These are phyloP conservation scores for Starmerella sirachaensis DNA, from an alignment of 805 yeast genomes.

Conservation along the genomic window DNA sequence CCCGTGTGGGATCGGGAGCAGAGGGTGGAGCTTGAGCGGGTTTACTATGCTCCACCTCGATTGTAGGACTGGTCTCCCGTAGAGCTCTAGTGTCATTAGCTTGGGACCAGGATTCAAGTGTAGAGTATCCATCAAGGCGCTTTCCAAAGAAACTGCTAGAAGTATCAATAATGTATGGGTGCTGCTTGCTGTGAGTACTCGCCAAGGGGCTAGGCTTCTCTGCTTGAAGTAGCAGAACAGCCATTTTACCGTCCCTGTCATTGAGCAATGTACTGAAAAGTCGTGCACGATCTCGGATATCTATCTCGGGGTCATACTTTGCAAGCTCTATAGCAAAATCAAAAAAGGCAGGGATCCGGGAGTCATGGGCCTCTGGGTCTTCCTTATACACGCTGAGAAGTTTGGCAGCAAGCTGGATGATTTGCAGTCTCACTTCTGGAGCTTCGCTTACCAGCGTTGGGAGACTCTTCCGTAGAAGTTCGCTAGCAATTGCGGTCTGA, in stretches of 20 bases:
- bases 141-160: constrained; percentile 26
- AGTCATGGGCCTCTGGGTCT: constrained; percentile 19
- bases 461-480: constrained; percentile 51
- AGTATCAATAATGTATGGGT: constrained; percentile 26
- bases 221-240: constrained; percentile 59
- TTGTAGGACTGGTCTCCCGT: constrained; percentile 2
- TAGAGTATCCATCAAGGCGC: constrained; percentile 26
- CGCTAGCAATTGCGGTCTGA: constrained; percentile 51
- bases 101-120: constrained; percentile 37
- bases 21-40: neutral
- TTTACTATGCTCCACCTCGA: neutral
- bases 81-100: constrained; percentile 5
- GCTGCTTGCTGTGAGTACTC: neutral
- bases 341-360: constrained; percentile 40
- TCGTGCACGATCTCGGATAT: constrained; percentile 77
- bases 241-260: constrained; percentile 44
- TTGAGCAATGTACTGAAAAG: constrained; percentile 51
- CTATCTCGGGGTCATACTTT: constrained; percentile 62
- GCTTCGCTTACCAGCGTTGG: constrained; percentile 43
- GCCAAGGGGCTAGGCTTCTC: constrained; percentile 53
- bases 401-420: constrained; percentile 63
- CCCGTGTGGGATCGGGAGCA: neutral
- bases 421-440: constrained; percentile 52
- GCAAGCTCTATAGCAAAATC: constrained; percentile 49
- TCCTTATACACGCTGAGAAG: constrained; percentile 46